Evolutionary conservation across 2,329 filamentous ascomycete genomes (phyloP).

Genomic region (Beauveria scarabaeidicola): DNA sequence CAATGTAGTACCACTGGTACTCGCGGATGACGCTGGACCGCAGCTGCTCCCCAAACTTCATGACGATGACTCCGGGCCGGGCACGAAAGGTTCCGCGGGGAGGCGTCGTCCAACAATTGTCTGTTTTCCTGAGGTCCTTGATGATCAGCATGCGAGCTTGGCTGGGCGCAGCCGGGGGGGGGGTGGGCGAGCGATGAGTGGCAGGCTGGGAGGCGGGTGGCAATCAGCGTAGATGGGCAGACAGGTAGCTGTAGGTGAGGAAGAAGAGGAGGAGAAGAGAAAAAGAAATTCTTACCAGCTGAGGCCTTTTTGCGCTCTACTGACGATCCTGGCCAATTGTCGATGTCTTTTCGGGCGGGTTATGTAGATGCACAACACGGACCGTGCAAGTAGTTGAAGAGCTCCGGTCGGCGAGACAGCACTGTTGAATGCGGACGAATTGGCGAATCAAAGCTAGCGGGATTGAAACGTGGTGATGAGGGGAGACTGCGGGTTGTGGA

Average conservation of each 20-base stretch:
- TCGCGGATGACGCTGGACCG: constrained; percentile 93
- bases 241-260: neutral
- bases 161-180: neutral
- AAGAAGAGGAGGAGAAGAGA: neutral
- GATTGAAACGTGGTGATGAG: constrained; percentile 18
- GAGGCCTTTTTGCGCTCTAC: neutral
- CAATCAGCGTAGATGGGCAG: neutral
- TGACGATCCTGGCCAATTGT: neutral
- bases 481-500: neutral
- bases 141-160: constrained; percentile 41
- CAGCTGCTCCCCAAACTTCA: constrained; percentile 94
- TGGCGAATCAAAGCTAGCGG: constrained; percentile 19
- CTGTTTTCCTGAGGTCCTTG: constrained; percentile 38
- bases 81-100: constrained; percentile 26
- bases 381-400: neutral
- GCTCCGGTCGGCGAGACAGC: neutral
- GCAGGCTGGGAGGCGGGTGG: neutral
- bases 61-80: constrained; percentile 48
- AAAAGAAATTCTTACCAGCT: neutral
- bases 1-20: constrained; percentile 97
- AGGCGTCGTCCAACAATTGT: constrained; percentile 32
- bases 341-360: neutral
- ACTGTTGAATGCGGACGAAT: constrained; percentile 9
- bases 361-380: constrained; percentile 3
- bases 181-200: neutral